These are phyloP conservation scores for Erodium texanum DNA, from an alignment of 441 rosid genomes.

Conservation along the genomic window DNA sequence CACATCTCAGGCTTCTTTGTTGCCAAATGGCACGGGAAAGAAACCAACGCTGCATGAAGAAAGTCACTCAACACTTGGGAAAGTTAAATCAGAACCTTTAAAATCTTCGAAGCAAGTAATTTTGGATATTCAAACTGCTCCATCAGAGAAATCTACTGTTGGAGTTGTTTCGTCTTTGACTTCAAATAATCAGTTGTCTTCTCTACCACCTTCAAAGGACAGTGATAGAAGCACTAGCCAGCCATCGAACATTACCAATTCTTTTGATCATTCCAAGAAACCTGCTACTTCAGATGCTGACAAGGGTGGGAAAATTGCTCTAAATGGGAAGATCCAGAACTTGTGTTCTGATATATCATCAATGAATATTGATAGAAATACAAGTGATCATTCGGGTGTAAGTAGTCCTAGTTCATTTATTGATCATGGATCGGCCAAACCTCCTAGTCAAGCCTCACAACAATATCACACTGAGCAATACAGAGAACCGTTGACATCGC, in stretches of 20 bases:
- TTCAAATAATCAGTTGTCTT: conserved; percentile 25
- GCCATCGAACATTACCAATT: background rate
- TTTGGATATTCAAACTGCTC: conserved; percentile 16
- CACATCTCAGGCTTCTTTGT: conserved; percentile 27
- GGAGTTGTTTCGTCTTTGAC: conserved; percentile 19
- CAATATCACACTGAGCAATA: conserved; percentile 36
- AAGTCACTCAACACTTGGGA: conserved; percentile 24
- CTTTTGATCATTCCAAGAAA: conserved; percentile 13
- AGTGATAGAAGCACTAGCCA: conserved; percentile 25
- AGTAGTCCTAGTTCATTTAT: conserved; percentile 26
- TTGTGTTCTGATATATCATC: conserved; percentile 31
- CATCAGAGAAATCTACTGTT: conserved; percentile 31
- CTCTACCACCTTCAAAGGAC: conserved; percentile 24
- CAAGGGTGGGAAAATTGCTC: conserved; percentile 15
- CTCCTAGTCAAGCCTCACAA: conserved; percentile 29
- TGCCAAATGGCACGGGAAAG: conserved; percentile 31
- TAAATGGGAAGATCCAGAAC: conserved; percentile 25
- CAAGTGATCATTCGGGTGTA: conserved; percentile 24
- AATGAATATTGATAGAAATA: conserved; percentile 28
- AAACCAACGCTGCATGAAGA: conserved; percentile 42
- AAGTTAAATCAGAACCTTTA: conserved; percentile 30
- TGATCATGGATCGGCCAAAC: conserved; percentile 34
- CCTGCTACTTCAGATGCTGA: conserved; percentile 25
- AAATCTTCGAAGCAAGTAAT: conserved; percentile 29
- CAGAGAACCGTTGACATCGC: conserved; percentile 27